A percentile compares a stretch with the other conserved stretches of the same genome.
phyloP scores from a whole-genome alignment of 2,329 filamentous ascomycete genomes.

The Blumeriella jaapii region DNA sequence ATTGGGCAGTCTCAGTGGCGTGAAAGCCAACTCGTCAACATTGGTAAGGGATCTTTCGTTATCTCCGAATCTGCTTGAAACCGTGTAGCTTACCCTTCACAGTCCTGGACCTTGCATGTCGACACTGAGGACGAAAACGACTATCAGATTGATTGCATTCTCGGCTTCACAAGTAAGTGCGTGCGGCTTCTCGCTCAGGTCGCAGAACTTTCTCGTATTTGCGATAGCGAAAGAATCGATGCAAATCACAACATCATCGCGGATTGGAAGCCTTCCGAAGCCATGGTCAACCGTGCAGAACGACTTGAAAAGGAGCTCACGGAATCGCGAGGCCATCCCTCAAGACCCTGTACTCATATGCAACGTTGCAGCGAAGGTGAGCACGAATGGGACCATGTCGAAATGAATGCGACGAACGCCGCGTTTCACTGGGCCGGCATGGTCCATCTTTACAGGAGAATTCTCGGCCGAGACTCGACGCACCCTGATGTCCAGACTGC shows the following conservation, averaged over 20 bases:
- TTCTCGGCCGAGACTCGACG: slow-evolving; percentile 47
- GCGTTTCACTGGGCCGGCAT: slow-evolving; percentile 72
- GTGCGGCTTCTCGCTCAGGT: slow-evolving; percentile 61
- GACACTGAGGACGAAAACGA: slow-evolving; percentile 45
- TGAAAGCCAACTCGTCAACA: slow-evolving; percentile 25
- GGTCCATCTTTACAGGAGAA: slow-evolving; percentile 63
- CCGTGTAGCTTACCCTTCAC: neutral
- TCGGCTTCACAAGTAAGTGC: slow-evolving; percentile 65
- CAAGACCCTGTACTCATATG: slow-evolving; percentile 33
- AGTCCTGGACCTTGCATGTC: slow-evolving; percentile 31
- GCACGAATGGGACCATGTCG: slow-evolving; percentile 45
- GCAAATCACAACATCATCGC: slow-evolving; percentile 36
- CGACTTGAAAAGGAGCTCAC: slow-evolving; percentile 50
- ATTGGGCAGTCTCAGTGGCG: slow-evolving; percentile 58
- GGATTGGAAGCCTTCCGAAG: slow-evolving; percentile 46
- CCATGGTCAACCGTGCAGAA: slow-evolving; percentile 44
- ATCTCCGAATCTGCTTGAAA: neutral
- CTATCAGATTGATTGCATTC: slow-evolving; percentile 66
- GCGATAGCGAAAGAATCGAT: slow-evolving; percentile 54
- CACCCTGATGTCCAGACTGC: slow-evolving; percentile 51
- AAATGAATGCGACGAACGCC: slow-evolving; percentile 62
- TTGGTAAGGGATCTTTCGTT: slow-evolving; percentile 10
- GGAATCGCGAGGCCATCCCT: slow-evolving; percentile 36
- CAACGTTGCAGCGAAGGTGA: slow-evolving; percentile 36
- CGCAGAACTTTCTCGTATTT: slow-evolving; percentile 57